Percentiles rank a stretch among this genome's conserved stretches.
Conservation (phyloP, 805 yeast species). For the Tetrapisispora fleetii region DNA sequence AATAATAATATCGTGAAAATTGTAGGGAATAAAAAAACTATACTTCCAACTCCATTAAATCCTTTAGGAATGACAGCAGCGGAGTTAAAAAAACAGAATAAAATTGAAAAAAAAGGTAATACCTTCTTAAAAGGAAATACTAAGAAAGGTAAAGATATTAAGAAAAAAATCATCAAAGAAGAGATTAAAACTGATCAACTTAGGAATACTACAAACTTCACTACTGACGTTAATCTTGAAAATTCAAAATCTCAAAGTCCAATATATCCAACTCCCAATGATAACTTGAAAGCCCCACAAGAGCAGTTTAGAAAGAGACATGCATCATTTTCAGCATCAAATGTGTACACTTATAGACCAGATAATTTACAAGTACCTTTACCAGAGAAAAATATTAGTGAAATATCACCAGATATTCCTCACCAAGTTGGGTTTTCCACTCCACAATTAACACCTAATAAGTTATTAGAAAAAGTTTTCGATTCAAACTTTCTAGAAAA, state of each 20-base stretch:
- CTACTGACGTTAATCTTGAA: not conserved
- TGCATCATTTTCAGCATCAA: slow-evolving; percentile 37
- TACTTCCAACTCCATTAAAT: slow-evolving; percentile 27
- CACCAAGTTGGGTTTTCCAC: slow-evolving; percentile 72
- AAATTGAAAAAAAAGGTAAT: not conserved
- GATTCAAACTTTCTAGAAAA: slow-evolving; percentile 21
- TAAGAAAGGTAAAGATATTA: not conserved
- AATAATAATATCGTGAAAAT: slow-evolving; percentile 28
- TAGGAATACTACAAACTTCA: not conserved
- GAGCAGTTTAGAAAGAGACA: slow-evolving; percentile 29
- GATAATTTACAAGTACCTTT: not conserved
- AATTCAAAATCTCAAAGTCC: not conserved
- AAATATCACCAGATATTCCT: slow-evolving; percentile 32
- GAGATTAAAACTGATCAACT: not conserved
- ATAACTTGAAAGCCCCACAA: not conserved
- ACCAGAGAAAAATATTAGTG: not conserved
- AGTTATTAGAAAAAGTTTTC: slow-evolving; percentile 29
- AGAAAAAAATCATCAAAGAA: not conserved
- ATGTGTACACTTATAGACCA: slow-evolving; percentile 29
- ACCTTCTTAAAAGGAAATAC: not conserved
- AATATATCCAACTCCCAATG: not conserved
- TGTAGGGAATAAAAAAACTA: slow-evolving; percentile 32
- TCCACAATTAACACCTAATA: slow-evolving; percentile 56
- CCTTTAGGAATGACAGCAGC: slow-evolving; percentile 26
- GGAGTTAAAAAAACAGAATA: slow-evolving; percentile 18